These are phyloP conservation scores for Metarhizium sp. DNA, from an alignment of 2,329 filamentous ascomycete genomes.

Conservation along the genomic window DNA sequence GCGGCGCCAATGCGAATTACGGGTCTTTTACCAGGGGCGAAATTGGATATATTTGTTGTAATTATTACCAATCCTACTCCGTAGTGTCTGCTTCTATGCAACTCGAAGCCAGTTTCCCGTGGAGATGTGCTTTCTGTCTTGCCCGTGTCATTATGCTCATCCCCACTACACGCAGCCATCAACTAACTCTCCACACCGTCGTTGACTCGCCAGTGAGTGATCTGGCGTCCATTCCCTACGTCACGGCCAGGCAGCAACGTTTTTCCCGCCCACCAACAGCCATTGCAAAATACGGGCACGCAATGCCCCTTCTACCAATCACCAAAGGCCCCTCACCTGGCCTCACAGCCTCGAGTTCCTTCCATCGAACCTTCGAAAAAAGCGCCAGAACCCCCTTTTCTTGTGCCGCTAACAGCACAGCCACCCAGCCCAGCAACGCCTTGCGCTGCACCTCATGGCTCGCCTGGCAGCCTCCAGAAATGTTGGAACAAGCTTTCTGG, in stretches of 20 bases:
- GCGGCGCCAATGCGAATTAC: background rate
- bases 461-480: background rate
- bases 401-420: background rate
- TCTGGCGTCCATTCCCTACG: too few species aligned
- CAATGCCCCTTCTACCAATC: background rate
- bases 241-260: too few species aligned
- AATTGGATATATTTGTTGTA: background rate
- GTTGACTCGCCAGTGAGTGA: too few species aligned
- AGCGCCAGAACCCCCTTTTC: background rate
- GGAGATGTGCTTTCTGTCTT: too few species aligned
- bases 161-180: too few species aligned
- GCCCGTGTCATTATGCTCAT: too few species aligned
- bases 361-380: background rate
- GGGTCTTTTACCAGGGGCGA: background rate
- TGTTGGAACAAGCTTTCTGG: background rate
- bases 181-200: too few species aligned
- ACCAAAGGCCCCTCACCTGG: background rate
- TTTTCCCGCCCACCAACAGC: background rate
- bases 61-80: background rate
- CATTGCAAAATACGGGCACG: background rate
- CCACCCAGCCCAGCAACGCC: background rate
- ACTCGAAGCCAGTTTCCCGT: too few species aligned
- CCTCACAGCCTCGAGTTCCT: background rate
- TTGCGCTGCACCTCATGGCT: background rate
- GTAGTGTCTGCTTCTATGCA: too few species aligned